phyloP scores from a whole-genome alignment of 1,284 basidiomycete genomes.

The Heliocybe sulcata region DNA sequence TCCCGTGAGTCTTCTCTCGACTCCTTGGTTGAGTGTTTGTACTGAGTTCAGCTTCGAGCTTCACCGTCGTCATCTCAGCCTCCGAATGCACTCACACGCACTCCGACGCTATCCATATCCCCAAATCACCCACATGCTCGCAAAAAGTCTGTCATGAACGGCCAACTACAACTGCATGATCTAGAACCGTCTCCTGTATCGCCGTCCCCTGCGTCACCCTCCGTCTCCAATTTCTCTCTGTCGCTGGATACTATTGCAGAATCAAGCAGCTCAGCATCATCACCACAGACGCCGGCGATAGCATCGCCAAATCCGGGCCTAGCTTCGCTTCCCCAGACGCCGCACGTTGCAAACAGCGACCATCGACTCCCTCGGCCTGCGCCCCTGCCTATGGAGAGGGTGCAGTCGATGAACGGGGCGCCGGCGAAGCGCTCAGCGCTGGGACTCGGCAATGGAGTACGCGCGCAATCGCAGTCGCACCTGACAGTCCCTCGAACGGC shows the following conservation, averaged over 20 bases:
- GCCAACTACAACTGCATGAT: conserved; percentile 33
- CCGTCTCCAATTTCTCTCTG: conserved; percentile 54
- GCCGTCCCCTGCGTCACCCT: conserved; percentile 33
- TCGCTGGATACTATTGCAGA: conserved; percentile 67
- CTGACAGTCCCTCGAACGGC: conserved; percentile 24
- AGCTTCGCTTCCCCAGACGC: background rate
- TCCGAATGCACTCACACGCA: conserved; percentile 45
- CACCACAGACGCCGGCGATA: conserved; percentile 9
- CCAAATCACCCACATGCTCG: conserved; percentile 71
- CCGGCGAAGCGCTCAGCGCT: conserved; percentile 27
- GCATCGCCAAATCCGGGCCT: background rate
- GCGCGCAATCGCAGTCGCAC: conserved; percentile 11
- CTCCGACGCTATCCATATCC: conserved; percentile 43
- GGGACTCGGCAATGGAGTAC: conserved; percentile 39
- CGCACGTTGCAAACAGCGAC: background rate
- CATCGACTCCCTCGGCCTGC: background rate
- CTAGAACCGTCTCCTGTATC: conserved; percentile 24
- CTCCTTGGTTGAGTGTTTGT: background rate
- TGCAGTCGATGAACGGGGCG: conserved; percentile 10
- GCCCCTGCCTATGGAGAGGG: conserved; percentile 3
- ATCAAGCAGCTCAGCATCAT: conserved; percentile 23
- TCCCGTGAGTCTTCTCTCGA: conserved; percentile 10
- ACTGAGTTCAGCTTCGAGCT: background rate
- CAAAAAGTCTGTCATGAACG: conserved; percentile 62
- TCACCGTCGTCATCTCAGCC: conserved; percentile 8